Base-by-base conservation (phyloP, 345 rosid species). In the Lepidium africanum region DNA sequence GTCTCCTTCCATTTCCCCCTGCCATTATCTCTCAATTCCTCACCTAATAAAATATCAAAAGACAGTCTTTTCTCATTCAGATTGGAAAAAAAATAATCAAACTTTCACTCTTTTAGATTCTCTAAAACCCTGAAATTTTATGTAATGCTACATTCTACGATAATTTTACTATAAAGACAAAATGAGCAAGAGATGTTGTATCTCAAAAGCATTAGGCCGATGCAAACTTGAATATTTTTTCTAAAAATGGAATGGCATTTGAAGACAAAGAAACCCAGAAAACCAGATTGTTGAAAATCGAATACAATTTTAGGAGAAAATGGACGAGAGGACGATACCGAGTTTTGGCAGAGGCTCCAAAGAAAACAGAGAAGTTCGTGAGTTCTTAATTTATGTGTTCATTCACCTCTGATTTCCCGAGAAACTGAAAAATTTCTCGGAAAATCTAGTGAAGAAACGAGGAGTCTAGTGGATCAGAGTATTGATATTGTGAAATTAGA, bases 1-100 rank as follows among this genome's bases (percentile, higher is more conserved):
- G 77, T 61, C 68, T 84, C 67, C 77, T 81, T 58, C 76, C 79
- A 40, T 53, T 45, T 37, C 83, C 83, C 43, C 42, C 48, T 52
- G 56, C 72, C 77, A 73, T 66, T 51, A 7, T 32, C 33, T 12
- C 50, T 51, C 63, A 41, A 30, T 32, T 35, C 54, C 55, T 25
- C 63, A 56, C 45, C 54, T 39, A 37, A 25, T 7, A 10, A 7
- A 4, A 33, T 23, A 50, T 37, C 23, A 8, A 64, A 9, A 59
- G 17, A 35, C 40, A 21, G 10, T 45, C 5, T 3, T 15, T 8
- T 45, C 49, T 45, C 49, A 45, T 48, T 27, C 32, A 27, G 53
- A 48, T 8, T 21, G 14, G 53, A 2, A 48, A 48, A 19, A 16
- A 32, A 54, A 25, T 7, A 48, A 32, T 46, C 13, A 33, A 37